phyloP scores from a whole-genome alignment of 768 basidiomycete species.

The Mycena leptocephala region DNA sequence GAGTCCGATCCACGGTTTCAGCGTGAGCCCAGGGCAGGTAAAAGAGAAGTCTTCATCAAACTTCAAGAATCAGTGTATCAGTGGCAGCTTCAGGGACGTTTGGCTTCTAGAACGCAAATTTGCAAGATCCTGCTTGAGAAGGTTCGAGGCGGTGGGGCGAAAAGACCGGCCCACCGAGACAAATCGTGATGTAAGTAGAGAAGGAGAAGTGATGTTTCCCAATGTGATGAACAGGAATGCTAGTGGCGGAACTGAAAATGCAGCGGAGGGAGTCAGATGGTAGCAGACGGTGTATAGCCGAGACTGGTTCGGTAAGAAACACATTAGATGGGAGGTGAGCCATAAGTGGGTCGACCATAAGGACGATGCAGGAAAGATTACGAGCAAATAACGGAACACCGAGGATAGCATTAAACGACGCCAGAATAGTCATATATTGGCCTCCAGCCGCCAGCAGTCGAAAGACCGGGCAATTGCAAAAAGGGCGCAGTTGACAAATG shows the following conservation, averaged over 20 bases:
- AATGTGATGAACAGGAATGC: background rate
- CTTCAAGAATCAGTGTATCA: too few species aligned
- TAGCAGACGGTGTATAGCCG: background rate
- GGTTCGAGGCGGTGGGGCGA: background rate
- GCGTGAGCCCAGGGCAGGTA: too few species aligned
- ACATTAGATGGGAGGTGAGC: background rate
- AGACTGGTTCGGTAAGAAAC: background rate
- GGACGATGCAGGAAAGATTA: background rate
- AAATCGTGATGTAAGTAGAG: background rate
- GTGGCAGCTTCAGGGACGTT: background rate
- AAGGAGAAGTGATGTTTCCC: background rate
- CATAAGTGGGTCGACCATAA: background rate
- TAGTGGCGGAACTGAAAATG: background rate
- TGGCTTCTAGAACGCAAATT: background rate
- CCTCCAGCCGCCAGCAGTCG: too few species aligned
- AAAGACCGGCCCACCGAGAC: background rate
- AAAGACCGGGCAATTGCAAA: too few species aligned
- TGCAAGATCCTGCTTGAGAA: background rate
- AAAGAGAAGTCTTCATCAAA: too few species aligned
- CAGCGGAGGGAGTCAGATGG: background rate
- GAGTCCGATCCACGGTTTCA: too few species aligned
- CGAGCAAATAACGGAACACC: background rate
- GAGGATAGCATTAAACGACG: background rate
- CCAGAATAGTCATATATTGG: too few species aligned
- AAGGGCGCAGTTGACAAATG: too few species aligned